Percentiles rank a stretch among this genome's conserved stretches.
phyloP scores from a whole-genome alignment of 2,329 filamentous ascomycete genomes.

The Paecilomyces formosus region DNA sequence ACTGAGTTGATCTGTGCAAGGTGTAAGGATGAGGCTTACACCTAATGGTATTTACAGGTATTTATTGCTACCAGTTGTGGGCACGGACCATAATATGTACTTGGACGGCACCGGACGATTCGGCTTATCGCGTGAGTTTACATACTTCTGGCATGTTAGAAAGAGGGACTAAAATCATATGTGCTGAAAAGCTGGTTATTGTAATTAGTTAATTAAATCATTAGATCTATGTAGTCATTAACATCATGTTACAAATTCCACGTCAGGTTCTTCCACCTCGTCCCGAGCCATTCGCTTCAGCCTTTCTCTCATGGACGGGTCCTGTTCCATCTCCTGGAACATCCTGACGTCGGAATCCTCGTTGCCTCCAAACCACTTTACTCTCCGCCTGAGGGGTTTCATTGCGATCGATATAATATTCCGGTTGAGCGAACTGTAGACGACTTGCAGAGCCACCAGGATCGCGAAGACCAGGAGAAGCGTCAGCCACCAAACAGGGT shows the following conservation, averaged over 20 bases:
- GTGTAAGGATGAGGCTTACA: too few species aligned
- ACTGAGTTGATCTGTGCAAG: too few species aligned
- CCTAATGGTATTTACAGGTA: too few species aligned
- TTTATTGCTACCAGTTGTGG: too few species aligned
- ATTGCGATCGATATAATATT: not conserved
- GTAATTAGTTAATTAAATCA: not conserved
- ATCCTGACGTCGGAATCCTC: not conserved
- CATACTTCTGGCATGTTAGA: too few species aligned
- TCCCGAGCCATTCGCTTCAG: not conserved
- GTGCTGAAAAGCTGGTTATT: too few species aligned
- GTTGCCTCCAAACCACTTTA: not conserved
- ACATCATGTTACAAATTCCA: not conserved
- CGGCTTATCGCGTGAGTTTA: too few species aligned
- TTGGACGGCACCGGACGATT: too few species aligned
- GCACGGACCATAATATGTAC: too few species aligned
- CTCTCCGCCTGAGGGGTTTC: not conserved
- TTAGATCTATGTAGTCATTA: not conserved
- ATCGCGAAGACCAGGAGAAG: not conserved
- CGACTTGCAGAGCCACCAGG: not conserved
- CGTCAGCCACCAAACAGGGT: conserved; percentile 2
- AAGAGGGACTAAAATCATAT: too few species aligned
- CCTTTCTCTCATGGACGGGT: not conserved
- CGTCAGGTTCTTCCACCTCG: not conserved
- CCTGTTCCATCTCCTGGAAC: not conserved
- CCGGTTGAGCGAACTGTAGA: not conserved